Percentiles rank a stretch among this genome's conserved stretches.
phyloP scores from a whole-genome alignment of 2,329 filamentous ascomycete species.

The Scytalidium lignicola region DNA sequence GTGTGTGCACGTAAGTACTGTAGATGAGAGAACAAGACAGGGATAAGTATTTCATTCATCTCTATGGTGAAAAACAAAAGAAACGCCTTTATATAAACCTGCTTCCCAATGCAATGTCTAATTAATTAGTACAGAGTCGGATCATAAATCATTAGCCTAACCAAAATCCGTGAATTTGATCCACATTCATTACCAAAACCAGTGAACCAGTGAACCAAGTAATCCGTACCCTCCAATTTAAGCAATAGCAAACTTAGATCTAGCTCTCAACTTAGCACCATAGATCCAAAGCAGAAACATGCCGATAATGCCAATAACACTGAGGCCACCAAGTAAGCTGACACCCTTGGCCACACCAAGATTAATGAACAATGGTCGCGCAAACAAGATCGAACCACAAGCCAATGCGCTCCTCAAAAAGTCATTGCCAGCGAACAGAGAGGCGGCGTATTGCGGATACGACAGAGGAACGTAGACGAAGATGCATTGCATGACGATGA shows the following conservation, averaged over 20 bases:
- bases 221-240: background rate
- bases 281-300: slow-evolving; percentile 36
- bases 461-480: slow-evolving; percentile 54
- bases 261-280: slow-evolving; percentile 20
- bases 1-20: too few relatives aligned
- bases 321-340: slow-evolving; percentile 51
- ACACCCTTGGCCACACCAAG: slow-evolving; percentile 54
- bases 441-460: slow-evolving; percentile 53
- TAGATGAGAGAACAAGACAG: too few relatives aligned
- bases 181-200: background rate
- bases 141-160: background rate
- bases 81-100: background rate
- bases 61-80: background rate
- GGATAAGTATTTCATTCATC: too few relatives aligned
- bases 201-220: background rate
- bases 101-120: background rate
- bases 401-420: slow-evolving; percentile 54
- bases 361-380: slow-evolving; percentile 53
- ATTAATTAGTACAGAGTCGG: too few relatives aligned
- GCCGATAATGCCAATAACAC: slow-evolving; percentile 48
- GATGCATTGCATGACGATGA: slow-evolving; percentile 54
- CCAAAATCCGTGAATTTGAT: background rate
- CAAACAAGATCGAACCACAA: slow-evolving; percentile 55
- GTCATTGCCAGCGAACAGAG: slow-evolving; percentile 56
- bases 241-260: slow-evolving; percentile 22